phyloP scores from a whole-genome alignment of 495 filamentous ascomycete genomes.

The Pyrenopolyporus hunteri region DNA sequence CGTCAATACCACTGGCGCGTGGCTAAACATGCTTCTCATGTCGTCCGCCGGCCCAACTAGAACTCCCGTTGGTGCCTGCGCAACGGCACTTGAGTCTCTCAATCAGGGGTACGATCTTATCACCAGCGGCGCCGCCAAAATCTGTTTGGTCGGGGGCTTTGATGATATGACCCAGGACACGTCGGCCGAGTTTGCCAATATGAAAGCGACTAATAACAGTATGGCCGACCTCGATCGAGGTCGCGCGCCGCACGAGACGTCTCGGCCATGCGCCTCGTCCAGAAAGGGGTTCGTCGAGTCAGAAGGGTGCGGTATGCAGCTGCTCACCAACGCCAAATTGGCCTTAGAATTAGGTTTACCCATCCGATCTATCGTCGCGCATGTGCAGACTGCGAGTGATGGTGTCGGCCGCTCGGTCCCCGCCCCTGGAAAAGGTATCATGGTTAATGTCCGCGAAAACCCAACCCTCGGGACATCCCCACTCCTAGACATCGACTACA shows the following conservation, averaged over 20 bases:
- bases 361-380: constrained; percentile 89
- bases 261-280: constrained; percentile 91
- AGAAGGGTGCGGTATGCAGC: constrained; percentile 94
- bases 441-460: constrained; percentile 91
- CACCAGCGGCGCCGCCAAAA: constrained; percentile 90
- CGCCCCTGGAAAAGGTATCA: constrained; percentile 94
- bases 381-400: constrained; percentile 95
- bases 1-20: constrained; percentile 98
- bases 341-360: constrained; percentile 97
- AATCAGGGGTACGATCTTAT: constrained; percentile 98
- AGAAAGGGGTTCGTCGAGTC: constrained; percentile 98
- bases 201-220: constrained; percentile 97
- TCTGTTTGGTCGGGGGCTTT: constrained; percentile 97
- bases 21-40: constrained; percentile 97
- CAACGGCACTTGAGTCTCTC: constrained; percentile 92
- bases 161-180: constrained; percentile 99
- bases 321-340: constrained; percentile 94
- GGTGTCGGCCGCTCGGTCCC: constrained; percentile 97
- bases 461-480: constrained; percentile 85
- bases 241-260: constrained; percentile 94
- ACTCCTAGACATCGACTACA: constrained; percentile 92
- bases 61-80: constrained; percentile 95
- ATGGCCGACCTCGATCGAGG: constrained; percentile 93
- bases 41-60: constrained; percentile 97
- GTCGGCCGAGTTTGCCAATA: constrained; percentile 98